These are phyloP conservation scores for Capsicum baccatum DNA, from an alignment of 257 asterid species.

Conservation along the genomic window DNA sequence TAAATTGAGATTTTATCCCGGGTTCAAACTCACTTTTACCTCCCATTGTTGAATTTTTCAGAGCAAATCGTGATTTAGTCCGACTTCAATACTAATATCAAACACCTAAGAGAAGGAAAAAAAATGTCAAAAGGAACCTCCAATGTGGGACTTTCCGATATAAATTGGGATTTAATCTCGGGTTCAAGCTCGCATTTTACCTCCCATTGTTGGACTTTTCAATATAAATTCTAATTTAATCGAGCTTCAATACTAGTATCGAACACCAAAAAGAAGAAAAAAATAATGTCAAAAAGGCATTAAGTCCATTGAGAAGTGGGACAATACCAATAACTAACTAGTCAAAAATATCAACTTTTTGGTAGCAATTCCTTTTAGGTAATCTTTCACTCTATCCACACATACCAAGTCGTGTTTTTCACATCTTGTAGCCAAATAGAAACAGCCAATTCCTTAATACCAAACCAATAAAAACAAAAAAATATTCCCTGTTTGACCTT, in stretches of 20 bases:
- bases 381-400: conserved; percentile 15
- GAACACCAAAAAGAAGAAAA: not conserved
- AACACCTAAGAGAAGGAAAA: not conserved
- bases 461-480: not conserved
- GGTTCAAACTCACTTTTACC: not conserved
- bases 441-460: not conserved
- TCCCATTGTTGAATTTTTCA: rapidly evolving
- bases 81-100: not conserved
- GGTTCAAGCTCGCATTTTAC: not conserved
- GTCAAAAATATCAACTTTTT: conserved; percentile 19
- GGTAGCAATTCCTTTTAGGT: not conserved
- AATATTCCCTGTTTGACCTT: not conserved
- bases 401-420: conserved; percentile 18
- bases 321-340: not conserved
- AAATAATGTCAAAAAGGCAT: not conserved
- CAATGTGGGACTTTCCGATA: not conserved
- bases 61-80: not conserved
- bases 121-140: not conserved
- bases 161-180: not conserved
- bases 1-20: not conserved
- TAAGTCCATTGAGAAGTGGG: conserved; percentile 18
- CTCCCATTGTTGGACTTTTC: too few relatives aligned
- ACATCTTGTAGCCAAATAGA: not conserved
- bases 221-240: not conserved
- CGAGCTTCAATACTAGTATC: not conserved